Conservation (phyloP, 176 grass and related monocot species). For the Ananas comosus region DNA sequence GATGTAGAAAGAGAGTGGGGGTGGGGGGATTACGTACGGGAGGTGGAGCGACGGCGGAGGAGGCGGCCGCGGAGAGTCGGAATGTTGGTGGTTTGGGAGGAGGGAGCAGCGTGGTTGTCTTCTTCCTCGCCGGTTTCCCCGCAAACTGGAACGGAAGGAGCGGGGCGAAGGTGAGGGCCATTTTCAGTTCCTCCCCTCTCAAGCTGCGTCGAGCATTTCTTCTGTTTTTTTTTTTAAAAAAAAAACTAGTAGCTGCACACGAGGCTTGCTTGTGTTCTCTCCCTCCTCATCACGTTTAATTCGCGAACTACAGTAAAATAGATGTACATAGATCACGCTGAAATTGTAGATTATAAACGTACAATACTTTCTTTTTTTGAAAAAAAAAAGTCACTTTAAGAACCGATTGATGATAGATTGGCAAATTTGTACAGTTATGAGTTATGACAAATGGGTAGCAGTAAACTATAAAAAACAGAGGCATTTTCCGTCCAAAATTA, state of each 20-base stretch:
- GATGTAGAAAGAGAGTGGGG: constrained; percentile 13
- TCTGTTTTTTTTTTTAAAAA: neutral
- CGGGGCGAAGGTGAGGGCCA: constrained; percentile 33
- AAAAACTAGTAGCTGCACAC: neutral
- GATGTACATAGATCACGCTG: no score
- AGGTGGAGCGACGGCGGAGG: neutral
- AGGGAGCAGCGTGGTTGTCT: neutral
- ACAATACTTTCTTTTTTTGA: no score
- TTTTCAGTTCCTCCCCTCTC: constrained; percentile 6
- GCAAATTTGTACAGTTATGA: neutral
- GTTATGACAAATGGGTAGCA: neutral
- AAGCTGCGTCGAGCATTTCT: neutral
- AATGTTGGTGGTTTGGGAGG: neutral
- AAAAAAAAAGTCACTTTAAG: no score
- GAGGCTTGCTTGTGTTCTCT: no score
- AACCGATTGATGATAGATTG: no score
- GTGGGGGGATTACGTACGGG: constrained; percentile 1
- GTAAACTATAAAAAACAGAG: neutral
- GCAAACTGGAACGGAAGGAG: neutral
- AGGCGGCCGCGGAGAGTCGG: neutral
- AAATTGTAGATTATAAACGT: no score
- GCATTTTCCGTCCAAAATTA: neutral
- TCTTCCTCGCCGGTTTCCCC: neutral
- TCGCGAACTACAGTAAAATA: no score
- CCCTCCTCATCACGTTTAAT: no score